phyloP scores from a whole-genome alignment of 2,329 filamentous ascomycete genomes.

The Thielaviopsis ethacetica region DNA sequence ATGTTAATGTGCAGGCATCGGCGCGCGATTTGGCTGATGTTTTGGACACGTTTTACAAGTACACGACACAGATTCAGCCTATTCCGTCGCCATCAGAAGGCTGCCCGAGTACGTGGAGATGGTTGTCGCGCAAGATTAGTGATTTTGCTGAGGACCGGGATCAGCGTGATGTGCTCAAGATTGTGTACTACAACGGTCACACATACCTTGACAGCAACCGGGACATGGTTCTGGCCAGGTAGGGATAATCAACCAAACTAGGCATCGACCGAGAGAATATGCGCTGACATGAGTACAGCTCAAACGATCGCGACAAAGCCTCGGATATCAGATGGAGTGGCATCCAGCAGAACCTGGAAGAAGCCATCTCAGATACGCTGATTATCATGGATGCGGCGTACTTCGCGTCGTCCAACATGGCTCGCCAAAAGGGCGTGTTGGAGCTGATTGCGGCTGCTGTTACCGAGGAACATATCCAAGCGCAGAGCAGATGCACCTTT shows the following conservation, averaged over 20 bases:
- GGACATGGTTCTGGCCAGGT: constrained; percentile 43
- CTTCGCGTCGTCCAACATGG: constrained; percentile 35
- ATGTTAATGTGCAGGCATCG: constrained; percentile 18
- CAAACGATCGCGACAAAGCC: constrained; percentile 26
- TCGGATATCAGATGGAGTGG: constrained; percentile 37
- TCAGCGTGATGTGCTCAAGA: constrained; percentile 38
- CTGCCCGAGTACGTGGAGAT: constrained; percentile 34
- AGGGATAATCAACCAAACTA: constrained; percentile 12
- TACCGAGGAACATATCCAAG: constrained; percentile 32
- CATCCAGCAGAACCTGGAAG: constrained; percentile 39
- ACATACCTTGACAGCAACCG: constrained; percentile 37
- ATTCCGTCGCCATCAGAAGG: constrained; percentile 33
- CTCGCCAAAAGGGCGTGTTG: constrained; percentile 35
- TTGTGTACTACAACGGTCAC: constrained; percentile 41
- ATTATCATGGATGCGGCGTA: constrained; percentile 44
- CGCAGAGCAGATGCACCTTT: constrained; percentile 34
- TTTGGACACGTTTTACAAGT: constrained; percentile 36
- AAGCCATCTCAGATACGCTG: constrained; percentile 37
- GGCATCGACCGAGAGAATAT: not conserved
- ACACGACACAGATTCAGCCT: constrained; percentile 28
- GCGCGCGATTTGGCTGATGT: constrained; percentile 33
- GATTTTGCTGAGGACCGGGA: constrained; percentile 37
- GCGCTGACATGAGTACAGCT: constrained; percentile 22
- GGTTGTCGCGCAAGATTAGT: constrained; percentile 34
- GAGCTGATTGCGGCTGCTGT: constrained; percentile 40